Percentiles rank a stretch among this genome's conserved stretches.
Evolutionary conservation across 1,284 basidiomycete genomes (phyloP).

Genomic region (Ceratobasidium sp.): DNA sequence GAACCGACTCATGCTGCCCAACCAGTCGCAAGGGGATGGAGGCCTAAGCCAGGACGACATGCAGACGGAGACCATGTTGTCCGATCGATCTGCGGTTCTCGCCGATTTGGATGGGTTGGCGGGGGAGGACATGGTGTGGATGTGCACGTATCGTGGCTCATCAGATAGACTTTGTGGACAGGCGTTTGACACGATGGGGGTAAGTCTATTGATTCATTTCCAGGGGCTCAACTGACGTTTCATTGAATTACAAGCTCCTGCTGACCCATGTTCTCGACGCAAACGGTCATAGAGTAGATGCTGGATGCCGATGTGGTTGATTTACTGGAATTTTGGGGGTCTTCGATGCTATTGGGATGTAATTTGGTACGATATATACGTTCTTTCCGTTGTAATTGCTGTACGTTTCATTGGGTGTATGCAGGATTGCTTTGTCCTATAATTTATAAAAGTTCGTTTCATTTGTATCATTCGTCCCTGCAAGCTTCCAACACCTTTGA

Average conservation of each 20-base stretch:
- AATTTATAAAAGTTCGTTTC: background rate
- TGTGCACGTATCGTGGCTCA: conserved; percentile 33
- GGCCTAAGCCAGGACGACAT: conserved; percentile 39
- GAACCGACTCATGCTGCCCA: background rate
- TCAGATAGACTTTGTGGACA: conserved; percentile 31
- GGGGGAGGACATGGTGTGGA: conserved; percentile 38
- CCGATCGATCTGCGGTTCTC: conserved; percentile 31
- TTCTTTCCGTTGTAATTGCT: conserved; percentile 10
- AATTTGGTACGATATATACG: conserved; percentile 6
- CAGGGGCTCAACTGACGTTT: conserved; percentile 13
- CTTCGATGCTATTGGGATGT: background rate
- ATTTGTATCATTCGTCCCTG: background rate
- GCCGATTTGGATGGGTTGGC: conserved; percentile 15
- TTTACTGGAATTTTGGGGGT: background rate
- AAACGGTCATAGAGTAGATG: conserved; percentile 27
- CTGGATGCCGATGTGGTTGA: conserved; percentile 9
- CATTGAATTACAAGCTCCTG: conserved; percentile 15
- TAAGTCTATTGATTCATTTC: background rate
- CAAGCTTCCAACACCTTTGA: background rate
- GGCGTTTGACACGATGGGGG: conserved; percentile 37
- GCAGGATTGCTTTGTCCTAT: conserved; percentile 5
- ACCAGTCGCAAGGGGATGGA: background rate
- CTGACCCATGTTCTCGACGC: conserved; percentile 23
- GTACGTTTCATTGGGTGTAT: background rate
- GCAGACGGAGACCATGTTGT: conserved; percentile 37